phyloP scores from a whole-genome alignment of 2,329 filamentous ascomycete genomes.

The Colletotrichum spaethianum region DNA sequence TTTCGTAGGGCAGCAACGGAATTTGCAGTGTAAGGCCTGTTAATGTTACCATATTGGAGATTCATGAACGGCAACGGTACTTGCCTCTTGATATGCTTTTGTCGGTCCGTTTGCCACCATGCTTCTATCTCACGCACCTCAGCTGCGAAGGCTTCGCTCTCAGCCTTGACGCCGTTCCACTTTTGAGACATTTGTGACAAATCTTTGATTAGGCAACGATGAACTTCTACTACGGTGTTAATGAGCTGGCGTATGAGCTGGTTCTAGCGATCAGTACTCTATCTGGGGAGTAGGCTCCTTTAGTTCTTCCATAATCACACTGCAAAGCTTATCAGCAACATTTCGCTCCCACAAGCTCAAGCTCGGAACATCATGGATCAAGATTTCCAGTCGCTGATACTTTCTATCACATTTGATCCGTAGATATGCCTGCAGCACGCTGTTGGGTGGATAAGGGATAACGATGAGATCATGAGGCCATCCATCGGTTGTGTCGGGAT shows the following conservation, averaged over 20 bases:
- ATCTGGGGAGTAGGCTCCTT: too few species aligned
- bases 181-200: too few species aligned
- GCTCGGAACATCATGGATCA: not conserved
- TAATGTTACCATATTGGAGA: too few species aligned
- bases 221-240: too few species aligned
- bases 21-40: constrained; percentile 39
- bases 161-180: not conserved
- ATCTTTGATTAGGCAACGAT: too few species aligned
- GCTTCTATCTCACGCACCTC: constrained; percentile 6
- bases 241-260: too few species aligned
- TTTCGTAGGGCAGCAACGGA: constrained; percentile 52
- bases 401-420: not conserved
- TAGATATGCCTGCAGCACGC: not conserved
- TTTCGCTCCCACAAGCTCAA: not conserved
- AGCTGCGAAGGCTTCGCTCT: constrained; percentile 9
- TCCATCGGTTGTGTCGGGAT: not conserved
- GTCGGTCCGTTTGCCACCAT: constrained; percentile 4
- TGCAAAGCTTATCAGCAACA: not conserved
- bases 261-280: too few species aligned
- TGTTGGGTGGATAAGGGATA: constrained; percentile 6
- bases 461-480: not conserved
- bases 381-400: too few species aligned
- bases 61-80: too few species aligned
- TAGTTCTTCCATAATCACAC: too few species aligned
- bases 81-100: constrained; percentile 6